phyloP scores from a whole-genome alignment of 352 stramenopile genomes.

The Globisporangium middletonii region DNA sequence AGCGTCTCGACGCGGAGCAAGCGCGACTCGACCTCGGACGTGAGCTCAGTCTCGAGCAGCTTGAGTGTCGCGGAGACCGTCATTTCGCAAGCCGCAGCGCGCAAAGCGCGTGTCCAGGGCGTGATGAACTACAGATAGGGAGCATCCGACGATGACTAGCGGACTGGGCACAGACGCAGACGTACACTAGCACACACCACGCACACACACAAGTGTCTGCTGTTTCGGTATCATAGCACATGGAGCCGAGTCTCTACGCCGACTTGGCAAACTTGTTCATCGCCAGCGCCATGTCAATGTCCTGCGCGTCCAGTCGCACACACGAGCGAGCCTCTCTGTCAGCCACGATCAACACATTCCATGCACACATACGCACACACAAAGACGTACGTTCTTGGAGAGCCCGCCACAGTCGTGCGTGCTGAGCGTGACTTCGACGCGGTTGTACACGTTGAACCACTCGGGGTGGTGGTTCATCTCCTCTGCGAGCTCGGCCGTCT shows the following conservation, averaged over 20 bases:
- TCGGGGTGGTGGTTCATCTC: constrained; percentile 97
- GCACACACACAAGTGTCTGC: neutral
- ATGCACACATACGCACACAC: neutral
- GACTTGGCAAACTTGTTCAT: constrained; percentile 62
- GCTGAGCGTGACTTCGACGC: constrained; percentile 94
- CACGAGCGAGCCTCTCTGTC: neutral
- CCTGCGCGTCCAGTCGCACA: constrained; percentile 17
- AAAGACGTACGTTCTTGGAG: constrained; percentile 73
- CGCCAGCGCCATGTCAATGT: constrained; percentile 59
- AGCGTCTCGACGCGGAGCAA: constrained; percentile 42
- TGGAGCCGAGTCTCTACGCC: constrained; percentile 1
- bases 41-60: constrained; percentile 55
- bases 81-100: constrained; percentile 63
- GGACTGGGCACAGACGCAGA: neutral
- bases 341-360: neutral
- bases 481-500: constrained; percentile 67
- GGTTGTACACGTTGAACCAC: constrained; percentile 99
- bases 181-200: neutral
- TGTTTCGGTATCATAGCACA: neutral
- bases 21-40: constrained; percentile 41
- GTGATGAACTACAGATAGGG: constrained; percentile 47
- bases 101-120: constrained; percentile 45
- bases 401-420: constrained; percentile 95
- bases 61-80: constrained; percentile 64
- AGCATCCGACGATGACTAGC: neutral